Base-by-base conservation (phyloP, 352 stramenopile species). In the Hyaloperonospora brassicae region DNA sequence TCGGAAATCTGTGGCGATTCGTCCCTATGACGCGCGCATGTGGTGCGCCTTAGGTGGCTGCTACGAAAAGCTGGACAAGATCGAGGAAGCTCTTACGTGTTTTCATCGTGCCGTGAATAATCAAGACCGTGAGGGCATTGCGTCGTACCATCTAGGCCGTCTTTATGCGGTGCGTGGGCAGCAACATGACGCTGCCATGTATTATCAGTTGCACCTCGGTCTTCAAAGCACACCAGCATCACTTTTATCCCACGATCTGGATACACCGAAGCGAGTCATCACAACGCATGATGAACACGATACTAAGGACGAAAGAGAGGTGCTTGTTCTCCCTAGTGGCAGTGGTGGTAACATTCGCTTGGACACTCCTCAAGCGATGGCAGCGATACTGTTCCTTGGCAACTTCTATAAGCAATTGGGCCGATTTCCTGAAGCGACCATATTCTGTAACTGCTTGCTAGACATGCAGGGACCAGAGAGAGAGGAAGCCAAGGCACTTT, bases 1-100 rank as follows among this genome's bases (percentile, higher is more conserved):
- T 70, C 82, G 93, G 48, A 98, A 98, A 69, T 95, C 95, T 7
- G 89, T 95, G 7, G 74, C 84, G 14, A 84, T 99, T n/a, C 88
- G 95, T 2, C 95, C 96, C 8, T 97, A 97, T 57, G 95, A 99
- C 75, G 89, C 93, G 35, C 82, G 96, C n/a, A 98, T 98, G 95
- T 99, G 96, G 96, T 96, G 86, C 55, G 96, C 95, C 14, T 75
- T 99, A 23, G 96, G 91, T 36, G 73, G 75, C 5, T 91, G 81
- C 40, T 89, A 86, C 52, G 81, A 91, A 62, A 88, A 90, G 51
- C 61, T 93, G 9, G 62, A 53, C 27, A 89, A 91, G 47, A 50
- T 51, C 11, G 68, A 87, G 39, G 76, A 93, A 59, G 83, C 80
- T 22, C 67, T 89, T 38, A 70, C 73, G 14, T 93, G 79, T 46